Evolutionary conservation across 139 green algal species (phyloP), one percentile per base, ranked within the genome.

Genomic region (Asterochloris sp.): DNA sequence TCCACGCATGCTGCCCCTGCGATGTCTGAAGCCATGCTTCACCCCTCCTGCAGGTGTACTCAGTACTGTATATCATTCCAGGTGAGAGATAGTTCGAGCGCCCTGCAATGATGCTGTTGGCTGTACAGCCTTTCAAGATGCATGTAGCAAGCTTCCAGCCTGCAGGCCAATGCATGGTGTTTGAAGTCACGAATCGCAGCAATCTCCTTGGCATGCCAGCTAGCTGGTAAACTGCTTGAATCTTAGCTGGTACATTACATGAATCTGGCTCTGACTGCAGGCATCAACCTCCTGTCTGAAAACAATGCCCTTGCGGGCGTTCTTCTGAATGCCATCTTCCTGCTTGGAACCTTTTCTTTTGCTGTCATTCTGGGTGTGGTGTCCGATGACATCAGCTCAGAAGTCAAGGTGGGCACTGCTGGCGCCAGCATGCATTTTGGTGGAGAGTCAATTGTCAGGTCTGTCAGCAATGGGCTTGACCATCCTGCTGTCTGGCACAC

Each of bases 301-400:
- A 78, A 47, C 71, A 83, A 83, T 67, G 26, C 69, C 23, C 38
- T 38, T 21, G 62, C 78, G 12, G 71, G 60, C 9, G 23, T 80
- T 21, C 28, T 86, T n/a, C 67, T 83, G 26, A 83, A 83, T n/a
- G 24, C 23, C 62, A 83, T 82, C 54, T 86, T 80, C 26, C 74
- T 86, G 68, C 28, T 83, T 26, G 83, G 83, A 26, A 83, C 83
- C 17, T 83, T 86, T 28, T 81, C 78, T 27, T 86, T 86, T 69
- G 83, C 83, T 64, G 73, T 86, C 16, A 64, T 86, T 17, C 78
- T 86, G 60, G 83, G 83, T 64, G 78, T 86, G 14, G 79, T 86
- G 26, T 78, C 63, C 71, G 83, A 86, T 74, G 83, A 86, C 69
- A 79, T 86, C 27, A 76, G 27, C 63, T 76, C n/a, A 12, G 61